phyloP scores from a whole-genome alignment of 78 protist species.

The Salpingoeca rosetta region DNA sequence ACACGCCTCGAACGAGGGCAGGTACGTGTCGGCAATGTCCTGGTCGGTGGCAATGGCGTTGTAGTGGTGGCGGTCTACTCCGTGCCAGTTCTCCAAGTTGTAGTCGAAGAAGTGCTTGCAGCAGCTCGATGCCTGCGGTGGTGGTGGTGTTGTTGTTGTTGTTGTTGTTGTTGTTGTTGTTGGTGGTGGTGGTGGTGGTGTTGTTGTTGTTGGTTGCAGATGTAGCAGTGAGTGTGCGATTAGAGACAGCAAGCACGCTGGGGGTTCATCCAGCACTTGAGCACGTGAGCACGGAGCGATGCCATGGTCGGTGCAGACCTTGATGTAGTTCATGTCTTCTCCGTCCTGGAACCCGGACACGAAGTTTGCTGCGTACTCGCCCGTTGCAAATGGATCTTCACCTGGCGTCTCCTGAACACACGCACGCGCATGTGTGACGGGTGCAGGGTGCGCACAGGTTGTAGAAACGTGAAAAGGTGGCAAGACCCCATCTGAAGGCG shows the following conservation, averaged over 20 bases:
- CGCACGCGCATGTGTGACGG: too few species aligned
- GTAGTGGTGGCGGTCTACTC: constrained; percentile 14
- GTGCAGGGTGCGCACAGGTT: too few species aligned
- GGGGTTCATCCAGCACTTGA: too few species aligned
- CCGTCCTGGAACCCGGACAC: constrained; percentile 16
- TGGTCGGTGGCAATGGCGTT: constrained; percentile 20
- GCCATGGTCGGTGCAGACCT: too few species aligned
- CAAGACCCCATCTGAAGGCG: too few species aligned
- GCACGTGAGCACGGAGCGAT: too few species aligned
- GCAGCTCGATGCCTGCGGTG: too few species aligned
- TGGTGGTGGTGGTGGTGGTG: not conserved
- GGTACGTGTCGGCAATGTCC: constrained; percentile 4
- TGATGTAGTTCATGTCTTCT: constrained; percentile 10
- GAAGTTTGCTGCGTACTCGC: not conserved
- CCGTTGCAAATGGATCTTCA: constrained; percentile 38
- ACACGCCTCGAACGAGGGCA: constrained; percentile 21
- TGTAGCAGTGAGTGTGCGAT: too few species aligned
- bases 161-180: too few species aligned
- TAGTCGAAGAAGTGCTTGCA: constrained; percentile 32
- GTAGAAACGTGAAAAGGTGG: too few species aligned
- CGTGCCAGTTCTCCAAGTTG: constrained; percentile 17
- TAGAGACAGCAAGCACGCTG: too few species aligned
- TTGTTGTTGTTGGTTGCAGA: not conserved
- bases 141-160: too few species aligned
- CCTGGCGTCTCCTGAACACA: constrained; percentile 18